A percentile compares a stretch with the other conserved stretches of the same genome.
These are phyloP conservation scores for Fragilaria crotonensis DNA, from an alignment of 108 stramenopile genomes.

Conservation along the genomic window DNA sequence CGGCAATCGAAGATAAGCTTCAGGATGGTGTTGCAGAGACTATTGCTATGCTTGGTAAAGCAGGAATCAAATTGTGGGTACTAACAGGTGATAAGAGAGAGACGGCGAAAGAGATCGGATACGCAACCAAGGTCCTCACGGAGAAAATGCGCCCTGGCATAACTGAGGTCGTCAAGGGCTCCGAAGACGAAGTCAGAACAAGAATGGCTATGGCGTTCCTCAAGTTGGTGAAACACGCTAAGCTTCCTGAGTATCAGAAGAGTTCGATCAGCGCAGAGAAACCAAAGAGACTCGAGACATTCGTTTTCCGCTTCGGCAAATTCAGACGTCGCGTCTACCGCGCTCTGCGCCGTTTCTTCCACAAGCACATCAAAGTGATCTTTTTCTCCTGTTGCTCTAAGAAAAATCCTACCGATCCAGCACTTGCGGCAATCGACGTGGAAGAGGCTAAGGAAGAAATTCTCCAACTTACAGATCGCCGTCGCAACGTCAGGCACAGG, in stretches of 20 bases:
- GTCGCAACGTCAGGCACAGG: slow-evolving; percentile 53
- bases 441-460: slow-evolving; percentile 15
- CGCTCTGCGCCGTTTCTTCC: neutral
- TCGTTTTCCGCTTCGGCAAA: slow-evolving; percentile 20
- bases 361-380: slow-evolving; percentile 1
- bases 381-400: neutral
- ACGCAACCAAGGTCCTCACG: slow-evolving; percentile 84
- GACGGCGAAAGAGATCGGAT: slow-evolving; percentile 97
- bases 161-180: slow-evolving; percentile 77
- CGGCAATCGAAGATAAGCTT: slow-evolving; percentile 96
- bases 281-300: neutral
- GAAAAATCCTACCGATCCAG: slow-evolving; percentile 4
- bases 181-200: slow-evolving; percentile 43
- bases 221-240: slow-evolving; percentile 72
- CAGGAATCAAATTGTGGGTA: slow-evolving; percentile 96
- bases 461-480: slow-evolving; percentile 24
- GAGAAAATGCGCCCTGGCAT: slow-evolving; percentile 75
- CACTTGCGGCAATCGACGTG: slow-evolving; percentile 6
- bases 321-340: slow-evolving; percentile 9
- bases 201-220: slow-evolving; percentile 82
- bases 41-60: slow-evolving; percentile 84
- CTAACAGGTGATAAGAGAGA: slow-evolving; percentile 98
- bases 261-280: neutral
- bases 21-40: slow-evolving; percentile 94
- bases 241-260: slow-evolving; percentile 64